Base-by-base conservation (phyloP, 495 filamentous ascomycete genomes). In the Thermothielavioides terrestris region DNA sequence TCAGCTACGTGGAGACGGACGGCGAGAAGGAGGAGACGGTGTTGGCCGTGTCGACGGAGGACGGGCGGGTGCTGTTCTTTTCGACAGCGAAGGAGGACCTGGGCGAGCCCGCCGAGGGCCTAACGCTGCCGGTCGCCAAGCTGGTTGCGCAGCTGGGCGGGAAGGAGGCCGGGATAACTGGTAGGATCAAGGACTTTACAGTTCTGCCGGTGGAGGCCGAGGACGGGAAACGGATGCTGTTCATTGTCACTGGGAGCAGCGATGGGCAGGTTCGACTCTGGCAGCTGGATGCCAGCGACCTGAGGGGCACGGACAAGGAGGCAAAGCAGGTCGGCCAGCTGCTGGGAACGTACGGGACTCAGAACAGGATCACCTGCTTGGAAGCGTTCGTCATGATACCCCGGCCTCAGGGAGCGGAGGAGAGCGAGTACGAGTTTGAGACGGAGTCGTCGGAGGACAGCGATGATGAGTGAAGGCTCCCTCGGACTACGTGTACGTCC, bases 301-400 rank as follows among this genome's bases (percentile, higher is more conserved):
- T 79, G 27, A 47, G 56, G 43, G 52, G 55, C 10, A 49, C 59
- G 8, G 52, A 45, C n/a, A 56, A 62, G 44, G 45, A 62, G 21
- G 46, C 49, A 18, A 72, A 75, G 52, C 82, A 86, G 54, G 68
- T 88, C 20, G 91, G 89, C 27, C 76, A 69, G 50, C 66, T 95
- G 31, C 59, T 95, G 37, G 89, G 80, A 11, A 83, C 80, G 45
- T 90, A 89, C 54, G 84, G 88, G 62, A 96, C 90, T 7, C 81
- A 83, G 27, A 85, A 89, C 62, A 77, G 92, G 40, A 89, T 98
- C 51, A 98, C 90, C 10, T 98, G 92, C 64, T 49, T 98, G 54
- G 80, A 74, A 49, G 83, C 85, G 36, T 97, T 95, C 64, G 70
- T 86, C 50, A 94, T 97, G 90, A 74, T 80, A 68, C 72, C 78